Evolutionary conservation across 2,329 filamentous ascomycete genomes (phyloP).

Genomic region (Penicillium sp.): DNA sequence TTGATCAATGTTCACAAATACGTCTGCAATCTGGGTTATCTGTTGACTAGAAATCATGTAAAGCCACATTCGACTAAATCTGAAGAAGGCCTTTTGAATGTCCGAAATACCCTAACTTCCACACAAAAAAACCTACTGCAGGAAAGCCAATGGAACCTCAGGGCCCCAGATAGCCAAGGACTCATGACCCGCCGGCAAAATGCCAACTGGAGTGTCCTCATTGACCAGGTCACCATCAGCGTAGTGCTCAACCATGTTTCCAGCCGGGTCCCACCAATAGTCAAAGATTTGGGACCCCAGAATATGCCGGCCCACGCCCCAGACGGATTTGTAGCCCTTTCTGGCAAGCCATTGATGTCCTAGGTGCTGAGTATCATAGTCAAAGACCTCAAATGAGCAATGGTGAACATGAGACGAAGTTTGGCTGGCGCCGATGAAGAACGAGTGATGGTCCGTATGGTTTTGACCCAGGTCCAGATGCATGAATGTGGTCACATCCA

Average conservation of each 20-base stretch:
- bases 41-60: too few species aligned
- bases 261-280: conserved; percentile 21
- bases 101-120: too few species aligned
- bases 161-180: conserved; percentile 38
- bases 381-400: conserved; percentile 51
- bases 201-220: conserved; percentile 33
- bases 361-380: conserved; percentile 52
- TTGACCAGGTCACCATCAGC: conserved; percentile 53
- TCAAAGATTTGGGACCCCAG: conserved; percentile 54
- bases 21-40: too few species aligned
- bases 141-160: conserved; percentile 33
- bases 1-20: too few species aligned
- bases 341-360: conserved; percentile 52
- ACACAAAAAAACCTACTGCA: conserved; percentile 19
- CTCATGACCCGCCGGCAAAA: conserved; percentile 34
- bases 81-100: conserved; percentile 6
- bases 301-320: conserved; percentile 54
- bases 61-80: too few species aligned
- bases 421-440: conserved; percentile 5
- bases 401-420: conserved; percentile 48
- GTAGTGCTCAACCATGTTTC: background rate
- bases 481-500: conserved; percentile 4
- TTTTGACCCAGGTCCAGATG: conserved; percentile 6
- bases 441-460: conserved; percentile 5
- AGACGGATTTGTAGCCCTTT: conserved; percentile 47